These are phyloP conservation scores for Fusarium sterilihyphosum DNA, from an alignment of 2,329 filamentous ascomycete genomes.

Conservation along the genomic window DNA sequence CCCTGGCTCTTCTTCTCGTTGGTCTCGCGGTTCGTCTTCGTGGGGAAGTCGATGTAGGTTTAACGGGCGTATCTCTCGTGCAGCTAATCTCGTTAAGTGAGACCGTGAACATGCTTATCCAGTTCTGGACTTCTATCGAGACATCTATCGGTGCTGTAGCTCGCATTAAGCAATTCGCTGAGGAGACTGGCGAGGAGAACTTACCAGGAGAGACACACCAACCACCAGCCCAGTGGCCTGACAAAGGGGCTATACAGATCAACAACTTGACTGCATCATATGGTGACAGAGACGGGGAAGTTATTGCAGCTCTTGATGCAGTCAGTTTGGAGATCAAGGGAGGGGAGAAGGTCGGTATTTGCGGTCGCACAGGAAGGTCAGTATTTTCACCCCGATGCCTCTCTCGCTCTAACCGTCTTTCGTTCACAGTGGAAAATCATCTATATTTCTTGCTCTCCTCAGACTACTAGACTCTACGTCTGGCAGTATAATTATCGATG, in stretches of 20 bases:
- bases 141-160: slow-evolving; percentile 50
- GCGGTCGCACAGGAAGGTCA: slow-evolving; percentile 58
- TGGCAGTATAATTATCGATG: slow-evolving; percentile 56
- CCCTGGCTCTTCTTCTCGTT: slow-evolving; percentile 58
- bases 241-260: slow-evolving; percentile 43
- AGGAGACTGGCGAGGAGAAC: slow-evolving; percentile 44
- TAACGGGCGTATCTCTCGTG: slow-evolving; percentile 48
- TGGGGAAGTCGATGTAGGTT: slow-evolving; percentile 42
- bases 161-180: slow-evolving; percentile 48
- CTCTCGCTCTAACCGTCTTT: background rate
- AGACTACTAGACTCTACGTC: slow-evolving; percentile 56
- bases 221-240: slow-evolving; percentile 46
- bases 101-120: slow-evolving; percentile 49
- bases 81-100: slow-evolving; percentile 48
- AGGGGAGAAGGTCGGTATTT: slow-evolving; percentile 62
- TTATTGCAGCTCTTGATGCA: slow-evolving; percentile 33
- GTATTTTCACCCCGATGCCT: background rate
- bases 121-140: slow-evolving; percentile 52
- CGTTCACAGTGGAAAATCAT: slow-evolving; percentile 59
- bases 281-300: background rate
- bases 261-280: slow-evolving; percentile 44
- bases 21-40: slow-evolving; percentile 54
- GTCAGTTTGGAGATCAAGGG: slow-evolving; percentile 41
- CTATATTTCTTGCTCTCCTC: slow-evolving; percentile 58
- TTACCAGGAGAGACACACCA: slow-evolving; percentile 23